A percentile compares a stretch with the other conserved stretches of the same genome.
Conservation (phyloP, 495 filamentous ascomycete genomes). For the Schizothecium vesticola region DNA sequence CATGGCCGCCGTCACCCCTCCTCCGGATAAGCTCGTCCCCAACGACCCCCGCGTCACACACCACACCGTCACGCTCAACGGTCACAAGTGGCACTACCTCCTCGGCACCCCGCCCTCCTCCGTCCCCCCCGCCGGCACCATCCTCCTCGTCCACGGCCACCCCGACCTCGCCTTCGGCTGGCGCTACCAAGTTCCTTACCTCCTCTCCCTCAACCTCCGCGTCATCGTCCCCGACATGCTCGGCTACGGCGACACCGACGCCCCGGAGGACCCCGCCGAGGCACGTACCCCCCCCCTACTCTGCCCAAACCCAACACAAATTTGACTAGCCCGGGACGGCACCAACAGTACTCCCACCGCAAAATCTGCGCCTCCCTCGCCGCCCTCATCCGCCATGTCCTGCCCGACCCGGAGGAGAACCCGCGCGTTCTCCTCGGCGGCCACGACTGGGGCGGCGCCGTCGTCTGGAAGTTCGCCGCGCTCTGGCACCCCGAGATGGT, state of each 20-base stretch:
- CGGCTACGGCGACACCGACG: conserved; percentile 67
- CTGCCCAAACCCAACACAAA: no score
- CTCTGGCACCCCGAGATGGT: conserved; percentile 69
- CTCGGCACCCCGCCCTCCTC: conserved; percentile 53
- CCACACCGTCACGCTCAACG: conserved; percentile 53
- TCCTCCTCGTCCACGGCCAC: conserved; percentile 56
- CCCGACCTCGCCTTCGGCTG: conserved; percentile 68
- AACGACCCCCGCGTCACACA: conserved; percentile 59
- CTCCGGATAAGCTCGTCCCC: conserved; percentile 53
- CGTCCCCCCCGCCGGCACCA: conserved; percentile 46
- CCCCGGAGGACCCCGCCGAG: conserved; percentile 36
- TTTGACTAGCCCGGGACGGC: background rate
- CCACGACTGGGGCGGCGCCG: conserved; percentile 68
- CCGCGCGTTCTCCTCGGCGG: conserved; percentile 67
- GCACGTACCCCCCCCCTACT: background rate
- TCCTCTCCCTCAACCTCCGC: conserved; percentile 58
- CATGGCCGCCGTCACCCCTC: background rate
- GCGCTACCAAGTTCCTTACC: conserved; percentile 74
- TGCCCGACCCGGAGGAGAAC: background rate
- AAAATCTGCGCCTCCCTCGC: conserved; percentile 58
- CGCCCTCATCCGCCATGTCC: conserved; percentile 11
- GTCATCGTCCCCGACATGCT: conserved; percentile 45
- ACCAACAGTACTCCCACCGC: conserved; percentile 57
- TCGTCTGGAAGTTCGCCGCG: conserved; percentile 54
- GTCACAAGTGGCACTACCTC: conserved; percentile 65